phyloP scores from a whole-genome alignment of 306 rosid species.

The Prunus padus region DNA sequence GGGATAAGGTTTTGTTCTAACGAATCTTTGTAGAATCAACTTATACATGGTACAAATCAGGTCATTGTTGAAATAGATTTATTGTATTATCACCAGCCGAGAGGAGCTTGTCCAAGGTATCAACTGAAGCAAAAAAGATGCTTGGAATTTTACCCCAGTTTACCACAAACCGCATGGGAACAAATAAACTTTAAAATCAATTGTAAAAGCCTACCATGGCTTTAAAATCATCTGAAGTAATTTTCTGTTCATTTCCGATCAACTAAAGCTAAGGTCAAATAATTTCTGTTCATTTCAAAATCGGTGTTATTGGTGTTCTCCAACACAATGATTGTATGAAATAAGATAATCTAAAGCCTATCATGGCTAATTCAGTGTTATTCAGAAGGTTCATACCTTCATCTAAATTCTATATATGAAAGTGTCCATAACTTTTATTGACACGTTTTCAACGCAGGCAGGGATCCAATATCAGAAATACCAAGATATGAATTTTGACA shows the following conservation, averaged over 20 bases:
- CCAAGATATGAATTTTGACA: background rate
- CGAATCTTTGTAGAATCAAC: background rate
- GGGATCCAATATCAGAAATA: background rate
- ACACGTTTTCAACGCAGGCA: too few relatives aligned
- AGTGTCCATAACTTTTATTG: background rate
- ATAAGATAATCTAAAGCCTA: background rate
- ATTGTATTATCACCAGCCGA: background rate
- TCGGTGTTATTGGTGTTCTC: background rate
- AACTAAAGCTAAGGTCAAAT: background rate
- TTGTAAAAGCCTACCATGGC: background rate
- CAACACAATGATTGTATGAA: background rate
- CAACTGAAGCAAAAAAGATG: background rate
- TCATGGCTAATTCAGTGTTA: background rate
- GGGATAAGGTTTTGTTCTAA: background rate
- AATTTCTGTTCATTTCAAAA: background rate
- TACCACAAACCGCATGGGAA: background rate
- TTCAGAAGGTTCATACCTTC: background rate
- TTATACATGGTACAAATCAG: background rate
- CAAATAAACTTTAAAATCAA: background rate
- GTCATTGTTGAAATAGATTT: background rate
- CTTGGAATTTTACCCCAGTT: background rate
- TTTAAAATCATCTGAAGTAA: background rate
- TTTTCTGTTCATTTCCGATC: background rate
- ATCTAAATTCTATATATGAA: background rate
- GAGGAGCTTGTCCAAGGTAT: background rate